phyloP scores from a whole-genome alignment of 202 grass and related monocot genomes.

The Cymbopogon flexuosus region DNA sequence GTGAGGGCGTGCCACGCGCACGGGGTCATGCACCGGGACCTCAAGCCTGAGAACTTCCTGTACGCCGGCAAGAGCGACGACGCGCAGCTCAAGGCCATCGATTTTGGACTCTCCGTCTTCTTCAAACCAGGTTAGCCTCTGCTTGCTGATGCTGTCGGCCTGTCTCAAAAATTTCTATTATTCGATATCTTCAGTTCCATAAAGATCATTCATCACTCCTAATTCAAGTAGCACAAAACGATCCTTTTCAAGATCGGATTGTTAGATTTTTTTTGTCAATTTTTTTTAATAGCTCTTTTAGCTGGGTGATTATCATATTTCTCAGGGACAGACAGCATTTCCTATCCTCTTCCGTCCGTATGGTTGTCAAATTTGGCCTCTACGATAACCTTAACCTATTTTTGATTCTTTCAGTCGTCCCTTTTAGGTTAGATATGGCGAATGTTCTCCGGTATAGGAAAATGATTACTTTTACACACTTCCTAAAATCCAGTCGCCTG shows the following conservation, averaged over 20 bases:
- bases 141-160: background rate
- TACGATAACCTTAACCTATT: background rate
- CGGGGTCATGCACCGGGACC: constrained; percentile 74
- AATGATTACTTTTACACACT: too few species aligned
- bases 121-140: constrained; percentile 56
- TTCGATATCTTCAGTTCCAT: background rate
- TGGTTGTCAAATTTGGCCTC: background rate
- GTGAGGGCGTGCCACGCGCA: constrained; percentile 54
- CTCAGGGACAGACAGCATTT: background rate
- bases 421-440: background rate
- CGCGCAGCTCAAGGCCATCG: constrained; percentile 74
- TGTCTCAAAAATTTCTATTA: background rate
- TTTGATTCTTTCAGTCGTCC: background rate
- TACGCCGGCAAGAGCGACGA: constrained; percentile 51
- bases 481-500: too few species aligned
- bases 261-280: background rate
- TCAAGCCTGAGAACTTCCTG: constrained; percentile 78
- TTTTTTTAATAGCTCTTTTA: background rate
- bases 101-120: constrained; percentile 81
- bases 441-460: background rate
- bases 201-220: background rate
- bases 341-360: background rate
- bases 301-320: background rate
- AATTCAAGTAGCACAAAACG: background rate
- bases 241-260: too few species aligned